Base-by-base conservation (phyloP, 805 yeast species). In the Candida qinlingensis region DNA sequence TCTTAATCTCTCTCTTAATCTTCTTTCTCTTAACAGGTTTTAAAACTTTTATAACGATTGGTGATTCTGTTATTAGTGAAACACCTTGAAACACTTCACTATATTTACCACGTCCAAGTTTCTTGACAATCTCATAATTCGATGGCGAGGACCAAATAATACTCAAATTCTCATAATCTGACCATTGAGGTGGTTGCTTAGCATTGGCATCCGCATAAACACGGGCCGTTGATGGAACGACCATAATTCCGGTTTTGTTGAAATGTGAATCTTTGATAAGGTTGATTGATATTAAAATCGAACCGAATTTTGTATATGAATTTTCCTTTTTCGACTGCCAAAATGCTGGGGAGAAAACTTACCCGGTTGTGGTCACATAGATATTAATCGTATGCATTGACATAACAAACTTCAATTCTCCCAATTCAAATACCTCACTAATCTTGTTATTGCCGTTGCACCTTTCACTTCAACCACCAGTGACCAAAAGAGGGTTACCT, bases 1-100 rank as follows among this genome's bases (percentile, higher is more conserved):
- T 91, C 63, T 87, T 84, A 60, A 91, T 83, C 66, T 91, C 97
- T 58, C 97, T 76, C 68, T 87, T 87, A 57, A 91, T 91, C 71
- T 91, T 91, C 76, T 90, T 90, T 65, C 90, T 74, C 69, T 90
- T 90, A 33, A 91, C 96, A 2, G 97, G 97, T 65, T 91, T 91
- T 61, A 91, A 75, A 27, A 89, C 97, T 68, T 91, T 91, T 61
- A 91, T 87, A 45, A 91, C 96, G 58, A 91, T 81, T 46, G 81
- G 74, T 46, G 76, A 74, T 47, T 83, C 80, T 49, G 77, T 76
- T 39, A 74, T 63, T 19, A 84, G 71, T 57, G 86, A 81, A 37
- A 86, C 75, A 6, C 97, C 97, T 55, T 88, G 80, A 61, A 91
- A 91, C 42, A 91, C 97, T 69, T 91, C 97, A 12, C 95, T 86